Base-by-base conservation (phyloP, 441 rosid species). In the Kokia cookei region DNA sequence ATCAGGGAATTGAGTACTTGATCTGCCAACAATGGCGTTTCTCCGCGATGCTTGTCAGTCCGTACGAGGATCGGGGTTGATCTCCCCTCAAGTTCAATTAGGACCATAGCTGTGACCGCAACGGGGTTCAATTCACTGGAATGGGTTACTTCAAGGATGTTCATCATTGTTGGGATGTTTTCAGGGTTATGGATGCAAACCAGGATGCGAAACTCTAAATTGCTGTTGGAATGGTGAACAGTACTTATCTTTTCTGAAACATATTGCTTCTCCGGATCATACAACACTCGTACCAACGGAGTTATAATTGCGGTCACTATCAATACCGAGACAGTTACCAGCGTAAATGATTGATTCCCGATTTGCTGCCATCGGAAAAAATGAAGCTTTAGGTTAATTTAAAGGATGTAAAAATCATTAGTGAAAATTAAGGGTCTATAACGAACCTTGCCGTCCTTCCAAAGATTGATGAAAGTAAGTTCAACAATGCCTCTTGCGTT, bases 61-160 rank as follows among this genome's bases (percentile, higher is more conserved):
- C 81, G 75, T 8, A 85, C 55, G 2, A 89, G 91, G 19, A 83
- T 22, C 3, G 94, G 80, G n/a, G 83, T 73, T 72, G 86, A 70
- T 67, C 91, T 77, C 37, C 93, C 94, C 12, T 73, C 80, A n/a
- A 88, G 91, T 75, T 88, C 88, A 2, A 86, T 77, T 2, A 91
- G 83, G 64, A 78, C 74, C 65, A 89, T 13, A 0, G 80, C 82
- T 37, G 77, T 76, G 79, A 85, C 76, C 0, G 84, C 51, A 15
- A 91, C 32, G 0, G 86, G 83, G 69, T 83, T 87, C 15, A 80
- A 81, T 26, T 74, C 22, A 4, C 75, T 76, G 2, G 85, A 86
- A 42, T 80, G 27, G 40, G 91, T 81, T 47, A 80, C 75, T 75
- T 89, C 91, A 2, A 91, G 71, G 26, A 91, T 81, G 72, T 89